Percentiles rank a stretch among this genome's conserved stretches.
These are phyloP conservation scores for Rhytidhysteron rufulum DNA, from an alignment of 2,329 filamentous ascomycete genomes.

Conservation along the genomic window DNA sequence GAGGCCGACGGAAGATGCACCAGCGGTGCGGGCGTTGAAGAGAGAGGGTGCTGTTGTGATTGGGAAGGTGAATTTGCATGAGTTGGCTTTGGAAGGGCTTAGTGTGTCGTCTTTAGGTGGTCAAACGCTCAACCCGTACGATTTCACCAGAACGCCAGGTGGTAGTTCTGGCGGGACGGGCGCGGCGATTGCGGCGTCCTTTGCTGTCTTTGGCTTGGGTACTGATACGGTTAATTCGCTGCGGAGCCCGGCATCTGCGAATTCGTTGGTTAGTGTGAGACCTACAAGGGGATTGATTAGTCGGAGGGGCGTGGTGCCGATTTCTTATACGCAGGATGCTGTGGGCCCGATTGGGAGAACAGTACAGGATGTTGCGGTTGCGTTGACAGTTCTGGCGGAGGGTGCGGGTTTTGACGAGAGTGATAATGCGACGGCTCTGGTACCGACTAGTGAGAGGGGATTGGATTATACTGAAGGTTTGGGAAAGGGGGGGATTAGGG, in stretches of 20 bases:
- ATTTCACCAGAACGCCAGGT: constrained; percentile 60
- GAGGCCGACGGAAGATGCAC: constrained; percentile 47
- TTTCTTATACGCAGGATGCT: constrained; percentile 55
- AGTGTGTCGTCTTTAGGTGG: constrained; percentile 61
- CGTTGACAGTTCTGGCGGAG: constrained; percentile 50
- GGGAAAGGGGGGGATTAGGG: constrained; percentile 29
- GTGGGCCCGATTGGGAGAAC: constrained; percentile 53
- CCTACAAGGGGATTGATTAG: constrained; percentile 54
- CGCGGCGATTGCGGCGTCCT: constrained; percentile 55
- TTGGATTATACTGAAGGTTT: constrained; percentile 48
- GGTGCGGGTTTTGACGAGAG: constrained; percentile 47
- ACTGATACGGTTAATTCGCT: constrained; percentile 62
- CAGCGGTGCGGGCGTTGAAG: constrained; percentile 47
- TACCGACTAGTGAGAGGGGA: constrained; percentile 39
- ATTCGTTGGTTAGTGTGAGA: constrained; percentile 57
- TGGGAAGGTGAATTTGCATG: constrained; percentile 58
- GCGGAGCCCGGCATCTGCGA: constrained; percentile 59
- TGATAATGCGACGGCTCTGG: constrained; percentile 52
- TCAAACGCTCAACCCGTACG: constrained; percentile 65
- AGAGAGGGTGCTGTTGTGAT: constrained; percentile 53
- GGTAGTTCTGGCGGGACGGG: constrained; percentile 62
- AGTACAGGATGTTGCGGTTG: constrained; percentile 49
- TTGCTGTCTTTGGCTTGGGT: constrained; percentile 57
- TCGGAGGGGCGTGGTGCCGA: constrained; percentile 50
- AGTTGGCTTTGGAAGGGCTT: constrained; percentile 61